phyloP scores from a whole-genome alignment of 2,329 filamentous ascomycete species.

The Microdochium bolleyi region DNA sequence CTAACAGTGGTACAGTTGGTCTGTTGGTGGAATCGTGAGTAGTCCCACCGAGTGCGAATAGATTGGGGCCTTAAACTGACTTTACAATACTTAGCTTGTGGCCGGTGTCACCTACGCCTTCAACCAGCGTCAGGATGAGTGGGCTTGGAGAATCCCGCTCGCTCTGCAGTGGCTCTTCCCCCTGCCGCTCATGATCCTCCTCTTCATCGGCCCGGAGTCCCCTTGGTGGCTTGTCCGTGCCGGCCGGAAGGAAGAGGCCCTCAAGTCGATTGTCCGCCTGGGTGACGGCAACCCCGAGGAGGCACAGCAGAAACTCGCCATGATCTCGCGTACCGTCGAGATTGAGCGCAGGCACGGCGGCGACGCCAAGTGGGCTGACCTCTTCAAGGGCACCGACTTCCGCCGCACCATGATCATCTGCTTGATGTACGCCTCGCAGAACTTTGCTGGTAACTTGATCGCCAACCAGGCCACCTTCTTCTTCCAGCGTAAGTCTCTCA shows the following conservation, averaged over 20 bases:
- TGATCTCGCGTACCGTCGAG: conserved; percentile 49
- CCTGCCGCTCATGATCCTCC: conserved; percentile 38
- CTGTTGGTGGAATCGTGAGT: conserved; percentile 47
- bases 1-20: conserved; percentile 33
- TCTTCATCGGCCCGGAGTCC: conserved; percentile 40
- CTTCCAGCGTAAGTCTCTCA: conserved; percentile 32
- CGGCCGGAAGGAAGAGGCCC: conserved; percentile 32
- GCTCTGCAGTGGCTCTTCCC: conserved; percentile 53
- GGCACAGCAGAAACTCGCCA: conserved; percentile 38
- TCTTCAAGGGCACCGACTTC: conserved; percentile 45
- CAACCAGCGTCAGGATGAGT: conserved; percentile 27
- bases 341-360: conserved; percentile 35
- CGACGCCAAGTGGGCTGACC: conserved; percentile 36
- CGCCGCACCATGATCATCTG: conserved; percentile 48
- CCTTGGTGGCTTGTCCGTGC: conserved; percentile 48
- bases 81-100: conserved; percentile 19
- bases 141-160: conserved; percentile 35
- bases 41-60: too few relatives aligned
- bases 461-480: conserved; percentile 56
- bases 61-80: too few relatives aligned
- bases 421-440: conserved; percentile 50
- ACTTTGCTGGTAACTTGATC: conserved; percentile 52
- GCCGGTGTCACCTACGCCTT: conserved; percentile 44
- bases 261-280: conserved; percentile 36
- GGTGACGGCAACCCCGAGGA: conserved; percentile 28